These are phyloP conservation scores for Fusarium irregulare DNA, from an alignment of 2,329 filamentous ascomycete species.

Conservation along the genomic window DNA sequence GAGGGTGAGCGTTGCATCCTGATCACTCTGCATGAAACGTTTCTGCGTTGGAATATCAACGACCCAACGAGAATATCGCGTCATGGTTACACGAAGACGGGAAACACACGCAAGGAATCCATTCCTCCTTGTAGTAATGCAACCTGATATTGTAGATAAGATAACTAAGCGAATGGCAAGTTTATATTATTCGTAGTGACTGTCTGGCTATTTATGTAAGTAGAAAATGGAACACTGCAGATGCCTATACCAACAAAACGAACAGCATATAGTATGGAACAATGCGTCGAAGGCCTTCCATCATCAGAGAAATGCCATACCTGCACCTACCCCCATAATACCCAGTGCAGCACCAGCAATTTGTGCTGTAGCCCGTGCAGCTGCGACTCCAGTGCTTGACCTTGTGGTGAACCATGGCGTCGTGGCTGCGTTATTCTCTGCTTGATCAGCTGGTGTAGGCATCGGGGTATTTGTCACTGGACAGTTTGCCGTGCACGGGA, in stretches of 20 bases:
- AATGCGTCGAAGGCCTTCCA: not conserved
- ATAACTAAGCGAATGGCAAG: not conserved
- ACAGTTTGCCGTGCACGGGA: conserved; percentile 57
- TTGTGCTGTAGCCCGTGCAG: conserved; percentile 44
- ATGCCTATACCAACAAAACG: conserved; percentile 7
- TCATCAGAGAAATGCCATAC: conserved; percentile 44
- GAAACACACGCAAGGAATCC: not conserved
- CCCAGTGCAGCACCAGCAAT: conserved; percentile 48
- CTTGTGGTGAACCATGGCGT: conserved; percentile 41
- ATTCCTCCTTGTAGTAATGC: not conserved
- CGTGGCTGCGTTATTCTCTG: conserved; percentile 33
- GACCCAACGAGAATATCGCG: not conserved
- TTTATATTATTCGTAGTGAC: conserved; percentile 5
- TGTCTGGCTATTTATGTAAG: conserved; percentile 18
- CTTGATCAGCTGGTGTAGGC: conserved; percentile 20
- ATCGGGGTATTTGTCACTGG: conserved; percentile 22
- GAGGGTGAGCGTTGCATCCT: not conserved
- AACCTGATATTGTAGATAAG: not conserved
- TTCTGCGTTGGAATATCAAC: not conserved
- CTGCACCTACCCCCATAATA: conserved; percentile 48
- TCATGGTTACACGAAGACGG: not conserved
- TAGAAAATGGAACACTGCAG: conserved; percentile 4
- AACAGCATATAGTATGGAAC: not conserved
- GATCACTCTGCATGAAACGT: not conserved
- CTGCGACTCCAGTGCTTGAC: conserved; percentile 39